Conservation (phyloP, 1,284 basidiomycete species). For the Cystobasidium sp. region DNA sequence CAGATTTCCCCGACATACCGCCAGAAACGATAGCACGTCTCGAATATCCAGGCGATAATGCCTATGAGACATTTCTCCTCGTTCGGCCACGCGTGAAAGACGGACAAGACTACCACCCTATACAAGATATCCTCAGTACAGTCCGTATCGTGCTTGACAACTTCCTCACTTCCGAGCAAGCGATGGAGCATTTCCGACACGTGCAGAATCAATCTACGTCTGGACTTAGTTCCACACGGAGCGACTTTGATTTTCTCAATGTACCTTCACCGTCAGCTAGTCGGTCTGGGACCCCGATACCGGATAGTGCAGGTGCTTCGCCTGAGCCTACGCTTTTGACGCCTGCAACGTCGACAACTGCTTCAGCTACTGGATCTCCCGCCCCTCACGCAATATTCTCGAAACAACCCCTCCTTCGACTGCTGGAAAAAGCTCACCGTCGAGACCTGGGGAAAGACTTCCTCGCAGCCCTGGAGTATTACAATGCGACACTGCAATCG, state of each 20-base stretch:
- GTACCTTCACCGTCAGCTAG: slow-evolving; percentile 20
- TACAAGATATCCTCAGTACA: slow-evolving; percentile 40
- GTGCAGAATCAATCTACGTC: slow-evolving; percentile 29
- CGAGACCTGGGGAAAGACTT: slow-evolving; percentile 61
- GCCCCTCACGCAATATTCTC: background rate
- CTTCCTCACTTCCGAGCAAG: slow-evolving; percentile 44
- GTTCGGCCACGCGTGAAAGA: slow-evolving; percentile 34
- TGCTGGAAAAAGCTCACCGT: slow-evolving; percentile 62
- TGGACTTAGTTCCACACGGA: background rate
- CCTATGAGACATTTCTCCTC: slow-evolving; percentile 30
- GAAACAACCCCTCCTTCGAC: slow-evolving; percentile 56
- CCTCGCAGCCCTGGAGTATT: slow-evolving; percentile 59
- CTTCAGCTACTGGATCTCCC: background rate
- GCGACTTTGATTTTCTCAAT: slow-evolving; percentile 26
- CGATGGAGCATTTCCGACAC: slow-evolving; percentile 36
- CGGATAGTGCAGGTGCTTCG: slow-evolving; percentile 3
- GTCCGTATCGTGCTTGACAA: slow-evolving; percentile 32
- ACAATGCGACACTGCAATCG: slow-evolving; percentile 59
- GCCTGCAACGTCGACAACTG: background rate
- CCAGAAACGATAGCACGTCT: slow-evolving; percentile 2
- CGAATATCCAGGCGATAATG: slow-evolving; percentile 40
- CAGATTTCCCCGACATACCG: slow-evolving; percentile 36
- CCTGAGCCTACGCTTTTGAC: slow-evolving; percentile 24
- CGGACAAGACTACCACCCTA: slow-evolving; percentile 39
- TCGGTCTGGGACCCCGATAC: slow-evolving; percentile 15